These are phyloP conservation scores for Coelastrella sp. DNA, from an alignment of 139 green algal genomes.

Conservation along the genomic window DNA sequence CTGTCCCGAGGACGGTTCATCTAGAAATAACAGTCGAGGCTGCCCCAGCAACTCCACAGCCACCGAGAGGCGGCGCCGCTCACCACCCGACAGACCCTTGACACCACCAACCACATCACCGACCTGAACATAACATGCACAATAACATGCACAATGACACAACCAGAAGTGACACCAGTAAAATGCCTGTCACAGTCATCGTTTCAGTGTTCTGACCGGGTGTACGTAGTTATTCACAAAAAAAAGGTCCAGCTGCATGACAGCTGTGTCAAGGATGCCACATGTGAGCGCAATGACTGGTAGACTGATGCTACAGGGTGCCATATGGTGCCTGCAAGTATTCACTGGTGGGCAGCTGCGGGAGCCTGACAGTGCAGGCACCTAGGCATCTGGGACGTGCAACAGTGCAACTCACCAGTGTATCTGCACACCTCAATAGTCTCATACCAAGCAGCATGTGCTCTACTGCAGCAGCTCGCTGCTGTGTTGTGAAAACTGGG, in stretches of 20 bases:
- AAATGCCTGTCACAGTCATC: too few species aligned
- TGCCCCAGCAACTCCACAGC: slow-evolving; percentile 80
- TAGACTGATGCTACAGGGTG: too few species aligned
- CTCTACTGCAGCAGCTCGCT: slow-evolving; percentile 5
- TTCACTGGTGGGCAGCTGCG: too few species aligned
- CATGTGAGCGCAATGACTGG: too few species aligned
- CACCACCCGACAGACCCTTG: slow-evolving; percentile 70
- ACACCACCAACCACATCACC: slow-evolving; percentile 13
- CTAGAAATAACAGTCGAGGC: slow-evolving; percentile 60
- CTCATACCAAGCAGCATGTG: neutral
- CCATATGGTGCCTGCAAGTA: too few species aligned
- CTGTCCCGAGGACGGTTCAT: slow-evolving; percentile 82
- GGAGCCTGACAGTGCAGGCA: neutral
- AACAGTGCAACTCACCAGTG: slow-evolving; percentile 3
- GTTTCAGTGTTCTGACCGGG: too few species aligned
- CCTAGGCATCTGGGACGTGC: neutral
- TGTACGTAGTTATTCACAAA: too few species aligned
- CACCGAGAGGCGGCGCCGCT: slow-evolving; percentile 75
- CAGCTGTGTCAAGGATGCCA: too few species aligned
- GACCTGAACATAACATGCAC: neutral
- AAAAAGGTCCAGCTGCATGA: too few species aligned
- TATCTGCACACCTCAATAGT: slow-evolving; percentile 13
- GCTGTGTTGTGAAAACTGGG: slow-evolving; percentile 9
- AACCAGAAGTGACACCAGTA: too few species aligned
- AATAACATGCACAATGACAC: too few species aligned